Percentiles rank a stretch among this genome's conserved stretches.
These are phyloP conservation scores for Pulveroboletus sp. DNA, from an alignment of 768 basidiomycete genomes.

Conservation along the genomic window DNA sequence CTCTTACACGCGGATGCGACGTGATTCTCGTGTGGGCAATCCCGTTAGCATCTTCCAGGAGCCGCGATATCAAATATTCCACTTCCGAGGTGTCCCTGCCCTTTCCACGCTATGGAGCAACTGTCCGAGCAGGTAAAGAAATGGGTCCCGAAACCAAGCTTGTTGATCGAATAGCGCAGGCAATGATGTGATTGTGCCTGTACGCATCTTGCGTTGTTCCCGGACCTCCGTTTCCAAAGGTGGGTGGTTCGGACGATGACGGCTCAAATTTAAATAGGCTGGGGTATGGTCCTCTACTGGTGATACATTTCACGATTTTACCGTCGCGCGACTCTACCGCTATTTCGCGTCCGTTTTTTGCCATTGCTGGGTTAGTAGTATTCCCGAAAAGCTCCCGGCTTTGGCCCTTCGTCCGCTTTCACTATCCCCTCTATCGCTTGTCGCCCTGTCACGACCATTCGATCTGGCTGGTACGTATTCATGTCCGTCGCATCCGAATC, in stretches of 20 bases:
- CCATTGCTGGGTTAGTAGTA: not conserved
- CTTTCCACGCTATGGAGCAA: slow-evolving; percentile 7
- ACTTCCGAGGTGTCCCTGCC: slow-evolving; percentile 9
- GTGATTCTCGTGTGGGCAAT: slow-evolving; percentile 16
- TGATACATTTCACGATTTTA: slow-evolving; percentile 3
- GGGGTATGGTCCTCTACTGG: not conserved
- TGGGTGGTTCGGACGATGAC: slow-evolving; percentile 1
- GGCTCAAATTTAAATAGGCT: slow-evolving; percentile 15
- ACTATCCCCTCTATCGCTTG: not conserved
- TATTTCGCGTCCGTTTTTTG: not conserved
- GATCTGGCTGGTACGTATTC: slow-evolving; percentile 10
- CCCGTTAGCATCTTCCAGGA: slow-evolving; percentile 8
- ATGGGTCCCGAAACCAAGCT: slow-evolving; percentile 1
- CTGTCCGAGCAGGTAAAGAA: slow-evolving; percentile 2
- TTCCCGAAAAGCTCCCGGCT: not conserved
- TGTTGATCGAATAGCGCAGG: not conserved
- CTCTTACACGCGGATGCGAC: slow-evolving; percentile 1
- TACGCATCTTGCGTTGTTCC: slow-evolving; percentile 7
- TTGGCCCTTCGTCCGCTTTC: not conserved
- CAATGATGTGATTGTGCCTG: slow-evolving; percentile 18
- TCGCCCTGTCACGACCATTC: not conserved
- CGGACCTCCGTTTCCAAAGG: slow-evolving; percentile 10
- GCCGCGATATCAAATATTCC: slow-evolving; percentile 18
- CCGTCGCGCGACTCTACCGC: not conserved
- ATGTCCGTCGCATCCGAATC: not conserved